Evolutionary conservation across 2,329 filamentous ascomycete genomes (phyloP).

Genomic region (Keithomyces neogunnii): DNA sequence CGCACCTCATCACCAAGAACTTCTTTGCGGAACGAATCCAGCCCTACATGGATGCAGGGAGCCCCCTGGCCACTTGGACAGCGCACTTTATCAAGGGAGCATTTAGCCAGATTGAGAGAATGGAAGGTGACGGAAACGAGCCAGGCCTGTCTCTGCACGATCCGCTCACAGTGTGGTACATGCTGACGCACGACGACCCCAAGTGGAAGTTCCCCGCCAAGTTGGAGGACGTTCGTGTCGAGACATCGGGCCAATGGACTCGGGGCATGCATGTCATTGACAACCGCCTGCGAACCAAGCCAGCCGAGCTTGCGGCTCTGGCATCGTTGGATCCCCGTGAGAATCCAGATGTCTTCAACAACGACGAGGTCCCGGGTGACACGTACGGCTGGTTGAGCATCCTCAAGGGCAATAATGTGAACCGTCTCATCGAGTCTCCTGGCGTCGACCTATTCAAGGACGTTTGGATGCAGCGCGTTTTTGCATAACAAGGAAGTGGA

Average conservation of each 20-base stretch:
- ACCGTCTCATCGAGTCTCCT: slow-evolving; percentile 62
- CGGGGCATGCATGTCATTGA: slow-evolving; percentile 85
- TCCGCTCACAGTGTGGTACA: slow-evolving; percentile 72
- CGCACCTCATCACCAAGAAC: slow-evolving; percentile 55
- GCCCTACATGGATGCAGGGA: slow-evolving; percentile 49
- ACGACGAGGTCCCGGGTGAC: slow-evolving; percentile 58
- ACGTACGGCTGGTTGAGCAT: slow-evolving; percentile 66
- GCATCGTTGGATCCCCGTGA: slow-evolving; percentile 32
- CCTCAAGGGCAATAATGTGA: slow-evolving; percentile 69
- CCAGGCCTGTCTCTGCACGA: slow-evolving; percentile 65
- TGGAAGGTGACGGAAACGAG: slow-evolving; percentile 49
- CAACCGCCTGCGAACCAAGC: slow-evolving; percentile 51
- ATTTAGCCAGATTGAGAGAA: slow-evolving; percentile 57
- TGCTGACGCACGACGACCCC: slow-evolving; percentile 51
- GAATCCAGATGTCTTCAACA: slow-evolving; percentile 27
- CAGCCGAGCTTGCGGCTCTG: slow-evolving; percentile 31
- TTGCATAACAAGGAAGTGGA: slow-evolving; percentile 29
- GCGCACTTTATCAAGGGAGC: slow-evolving; percentile 63
- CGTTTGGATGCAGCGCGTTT: slow-evolving; percentile 57
- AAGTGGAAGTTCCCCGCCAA: slow-evolving; percentile 48
- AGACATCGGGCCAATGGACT: slow-evolving; percentile 91
- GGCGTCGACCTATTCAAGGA: slow-evolving; percentile 59
- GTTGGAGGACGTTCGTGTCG: slow-evolving; percentile 77
- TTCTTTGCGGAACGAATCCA: slow-evolving; percentile 50
- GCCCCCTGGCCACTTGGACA: slow-evolving; percentile 67